A percentile compares a stretch with the other conserved stretches of the same genome.
Conservation (phyloP, 495 filamentous ascomycete species). For the Pseudoneurospora amorphoporcata region DNA sequence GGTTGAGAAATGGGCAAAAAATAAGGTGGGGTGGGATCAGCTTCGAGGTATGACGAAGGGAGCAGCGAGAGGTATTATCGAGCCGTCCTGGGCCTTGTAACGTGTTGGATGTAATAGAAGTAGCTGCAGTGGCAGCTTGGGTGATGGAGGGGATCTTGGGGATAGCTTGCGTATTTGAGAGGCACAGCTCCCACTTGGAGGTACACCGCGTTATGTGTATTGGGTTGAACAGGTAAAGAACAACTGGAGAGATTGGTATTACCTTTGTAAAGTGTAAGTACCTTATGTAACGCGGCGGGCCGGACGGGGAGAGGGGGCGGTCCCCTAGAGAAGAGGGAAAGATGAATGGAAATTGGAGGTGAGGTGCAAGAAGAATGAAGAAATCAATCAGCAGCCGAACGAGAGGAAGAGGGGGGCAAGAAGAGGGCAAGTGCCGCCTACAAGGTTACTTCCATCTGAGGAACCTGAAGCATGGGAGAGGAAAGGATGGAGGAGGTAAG, state of each 20-base stretch:
- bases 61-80: not conserved
- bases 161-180: not conserved
- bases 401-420: not conserved
- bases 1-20: not conserved
- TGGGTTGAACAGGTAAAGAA: not conserved
- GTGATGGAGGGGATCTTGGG: not conserved
- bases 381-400: not conserved
- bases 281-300: not conserved
- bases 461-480: not conserved
- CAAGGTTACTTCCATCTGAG: not conserved
- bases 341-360: not conserved
- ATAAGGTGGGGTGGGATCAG: not conserved
- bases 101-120: not conserved
- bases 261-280: not conserved
- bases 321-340: not conserved
- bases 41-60: not conserved
- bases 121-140: not conserved
- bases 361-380: not conserved
- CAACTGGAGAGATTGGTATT: not conserved
- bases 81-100: not conserved
- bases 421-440: not conserved
- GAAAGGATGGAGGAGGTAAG: not conserved
- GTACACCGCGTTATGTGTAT: not conserved
- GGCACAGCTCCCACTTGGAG: not conserved
- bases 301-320: not conserved